Evolutionary conservation across 1,284 basidiomycete genomes (phyloP), one percentile per base, ranked within the genome.

Genomic region (Cutaneotrichosporon sp.): DNA sequence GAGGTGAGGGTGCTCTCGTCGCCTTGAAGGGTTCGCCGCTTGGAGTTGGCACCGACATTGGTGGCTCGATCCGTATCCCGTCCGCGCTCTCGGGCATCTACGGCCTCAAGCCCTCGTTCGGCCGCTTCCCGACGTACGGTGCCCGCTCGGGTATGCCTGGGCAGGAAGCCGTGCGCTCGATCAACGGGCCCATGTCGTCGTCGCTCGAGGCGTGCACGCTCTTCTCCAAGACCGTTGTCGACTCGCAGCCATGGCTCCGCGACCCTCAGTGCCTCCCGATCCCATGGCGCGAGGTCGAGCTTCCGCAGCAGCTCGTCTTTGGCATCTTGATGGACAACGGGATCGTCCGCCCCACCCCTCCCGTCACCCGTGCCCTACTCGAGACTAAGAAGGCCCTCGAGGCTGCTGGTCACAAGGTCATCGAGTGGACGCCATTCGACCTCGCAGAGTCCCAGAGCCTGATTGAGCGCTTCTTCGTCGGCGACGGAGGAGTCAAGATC

Each of bases 41-140:
- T 11, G 89, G 89, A 31, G 84, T 90, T 11, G 88, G 89, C 13
- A 86, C 86, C 4, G 88, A 90, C 72, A 84, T 89, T 42, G 88
- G 88, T 57, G 92, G 91, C 8, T 88, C 87, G 18, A 78, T 90
- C 62, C 87, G 76, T 63, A 88, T 90, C 61, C 90, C 90, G 5
- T 80, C 87, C 6, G 82, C 85, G 0, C 85, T 89, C 68, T 85
- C 84, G 68, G 88, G 88, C 1, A 71, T 89, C 16, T 92, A 89
- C 72, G 86, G 86, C 9, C 80, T 92, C 34, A 85, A 88, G 22
- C 89, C 90, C 0, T 89, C 88, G 1, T 88, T 84, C 66, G 84
- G 85, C 32, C 86, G 91, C 7, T 81, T 91, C 36, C 89, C 90
- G 0, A 91, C 90, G 65, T 82, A 74, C 51, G 89, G 89, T 11